Evolutionary conservation across 2,329 filamentous ascomycete species (phyloP).

Genomic region (Fusarium burgessii): DNA sequence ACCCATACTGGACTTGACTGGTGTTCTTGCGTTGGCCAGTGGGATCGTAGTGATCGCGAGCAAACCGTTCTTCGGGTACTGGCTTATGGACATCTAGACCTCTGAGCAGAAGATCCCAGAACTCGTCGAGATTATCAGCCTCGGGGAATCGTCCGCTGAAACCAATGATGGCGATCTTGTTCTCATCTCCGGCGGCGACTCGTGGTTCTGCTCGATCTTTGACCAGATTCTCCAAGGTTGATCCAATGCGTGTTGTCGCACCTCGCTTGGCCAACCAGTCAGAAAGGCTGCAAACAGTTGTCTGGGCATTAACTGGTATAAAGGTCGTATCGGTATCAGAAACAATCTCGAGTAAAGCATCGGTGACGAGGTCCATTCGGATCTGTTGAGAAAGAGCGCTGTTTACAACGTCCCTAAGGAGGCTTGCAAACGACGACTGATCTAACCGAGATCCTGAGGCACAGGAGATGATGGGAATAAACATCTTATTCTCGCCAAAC

Average conservation of each 20-base stretch:
- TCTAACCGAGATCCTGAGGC: not conserved
- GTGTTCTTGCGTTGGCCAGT: constrained; percentile 77
- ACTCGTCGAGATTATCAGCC: constrained; percentile 56
- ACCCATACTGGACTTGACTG: constrained; percentile 76
- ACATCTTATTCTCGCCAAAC: not conserved
- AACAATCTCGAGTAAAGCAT: not conserved
- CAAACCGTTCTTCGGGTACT: constrained; percentile 75
- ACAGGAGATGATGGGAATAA: not conserved
- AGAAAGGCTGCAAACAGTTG: not conserved
- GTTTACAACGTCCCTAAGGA: not conserved
- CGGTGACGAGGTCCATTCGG: not conserved
- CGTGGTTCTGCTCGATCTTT: not conserved
- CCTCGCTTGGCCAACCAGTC: not conserved
- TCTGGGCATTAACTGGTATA: not conserved
- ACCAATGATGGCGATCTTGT: constrained; percentile 85
- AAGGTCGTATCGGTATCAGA: not conserved
- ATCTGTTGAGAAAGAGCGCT: not conserved
- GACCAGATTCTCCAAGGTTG: accelerated
- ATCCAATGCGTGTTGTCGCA: not conserved
- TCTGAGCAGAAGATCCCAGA: constrained; percentile 75
- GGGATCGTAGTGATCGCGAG: constrained; percentile 72
- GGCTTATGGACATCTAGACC: constrained; percentile 74
- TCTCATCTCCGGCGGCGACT: not conserved
- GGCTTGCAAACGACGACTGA: not conserved
- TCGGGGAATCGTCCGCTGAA: constrained; percentile 59